Percentiles rank a stretch among this genome's conserved stretches.
These are phyloP conservation scores for Coccinonectria pachysandricola DNA, from an alignment of 2,329 filamentous ascomycete genomes.

Conservation along the genomic window DNA sequence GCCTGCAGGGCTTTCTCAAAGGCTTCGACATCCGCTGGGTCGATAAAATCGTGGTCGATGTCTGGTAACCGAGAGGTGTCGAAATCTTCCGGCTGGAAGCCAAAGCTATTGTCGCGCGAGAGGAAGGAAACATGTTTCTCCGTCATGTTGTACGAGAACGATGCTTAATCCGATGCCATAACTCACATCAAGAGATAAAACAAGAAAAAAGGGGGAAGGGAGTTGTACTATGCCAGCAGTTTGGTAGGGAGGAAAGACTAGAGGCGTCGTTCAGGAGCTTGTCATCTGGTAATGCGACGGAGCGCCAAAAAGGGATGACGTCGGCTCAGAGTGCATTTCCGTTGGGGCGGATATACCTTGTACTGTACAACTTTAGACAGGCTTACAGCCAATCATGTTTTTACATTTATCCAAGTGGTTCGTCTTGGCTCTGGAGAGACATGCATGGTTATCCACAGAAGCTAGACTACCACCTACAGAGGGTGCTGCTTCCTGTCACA, in stretches of 20 bases:
- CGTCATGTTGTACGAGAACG: slow-evolving; percentile 13
- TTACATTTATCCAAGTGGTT: too few species aligned
- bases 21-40: slow-evolving; percentile 59
- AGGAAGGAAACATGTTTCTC: slow-evolving; percentile 15
- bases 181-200: slow-evolving; percentile 7
- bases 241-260: too few species aligned
- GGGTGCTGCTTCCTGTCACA: too few species aligned
- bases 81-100: slow-evolving; percentile 53
- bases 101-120: slow-evolving; percentile 31
- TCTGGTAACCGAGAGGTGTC: slow-evolving; percentile 67
- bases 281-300: slow-evolving; percentile 16
- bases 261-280: slow-evolving; percentile 7
- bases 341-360: slow-evolving; percentile 20
- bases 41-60: slow-evolving; percentile 65
- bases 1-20: slow-evolving; percentile 77
- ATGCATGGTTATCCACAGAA: too few species aligned
- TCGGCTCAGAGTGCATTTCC: slow-evolving; percentile 15
- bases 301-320: slow-evolving; percentile 17
- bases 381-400: too few species aligned
- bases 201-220: slow-evolving; percentile 5
- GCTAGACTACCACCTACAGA: too few species aligned
- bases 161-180: slow-evolving; percentile 4
- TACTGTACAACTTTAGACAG: too few species aligned
- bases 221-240: too few species aligned
- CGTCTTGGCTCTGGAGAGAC: too few species aligned